These are phyloP conservation scores for Zizania latifolia DNA, from an alignment of 176 grass and related monocot genomes.

Conservation along the genomic window DNA sequence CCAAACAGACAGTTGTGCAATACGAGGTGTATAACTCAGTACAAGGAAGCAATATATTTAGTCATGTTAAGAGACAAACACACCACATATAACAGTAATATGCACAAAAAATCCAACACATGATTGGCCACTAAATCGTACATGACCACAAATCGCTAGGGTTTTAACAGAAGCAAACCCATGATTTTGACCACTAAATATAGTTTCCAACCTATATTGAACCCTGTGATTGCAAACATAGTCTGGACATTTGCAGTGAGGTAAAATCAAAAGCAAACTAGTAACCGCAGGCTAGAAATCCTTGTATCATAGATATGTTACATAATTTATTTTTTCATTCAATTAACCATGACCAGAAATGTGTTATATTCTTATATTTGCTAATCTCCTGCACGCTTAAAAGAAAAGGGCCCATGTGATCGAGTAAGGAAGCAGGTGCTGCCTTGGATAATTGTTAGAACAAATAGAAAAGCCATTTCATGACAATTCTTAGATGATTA, in stretches of 20 bases:
- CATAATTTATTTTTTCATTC: not conserved
- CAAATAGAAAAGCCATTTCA: not conserved
- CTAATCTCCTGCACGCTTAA: too few species aligned
- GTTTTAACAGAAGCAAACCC: not conserved
- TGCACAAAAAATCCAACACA: not conserved
- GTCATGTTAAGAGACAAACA: not conserved
- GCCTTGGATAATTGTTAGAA: not conserved
- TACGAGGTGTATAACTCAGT: not conserved
- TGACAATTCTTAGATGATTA: not conserved
- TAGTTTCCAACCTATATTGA: not conserved
- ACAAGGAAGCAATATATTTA: not conserved
- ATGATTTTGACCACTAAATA: not conserved
- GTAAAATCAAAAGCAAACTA: not conserved
- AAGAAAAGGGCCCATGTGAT: not conserved
- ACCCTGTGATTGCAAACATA: not conserved
- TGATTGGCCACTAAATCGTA: not conserved
- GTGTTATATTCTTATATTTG: not conserved
- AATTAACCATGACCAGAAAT: not conserved
- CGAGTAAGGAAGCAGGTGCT: not conserved
- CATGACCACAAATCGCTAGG: not conserved
- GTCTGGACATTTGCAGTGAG: not conserved
- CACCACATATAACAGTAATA: not conserved
- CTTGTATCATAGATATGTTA: not conserved
- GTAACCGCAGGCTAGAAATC: not conserved
- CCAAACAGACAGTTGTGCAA: not conserved